These are phyloP conservation scores for Tulasnella sp. DNA, from an alignment of 768 basidiomycete species.

Conservation along the genomic window DNA sequence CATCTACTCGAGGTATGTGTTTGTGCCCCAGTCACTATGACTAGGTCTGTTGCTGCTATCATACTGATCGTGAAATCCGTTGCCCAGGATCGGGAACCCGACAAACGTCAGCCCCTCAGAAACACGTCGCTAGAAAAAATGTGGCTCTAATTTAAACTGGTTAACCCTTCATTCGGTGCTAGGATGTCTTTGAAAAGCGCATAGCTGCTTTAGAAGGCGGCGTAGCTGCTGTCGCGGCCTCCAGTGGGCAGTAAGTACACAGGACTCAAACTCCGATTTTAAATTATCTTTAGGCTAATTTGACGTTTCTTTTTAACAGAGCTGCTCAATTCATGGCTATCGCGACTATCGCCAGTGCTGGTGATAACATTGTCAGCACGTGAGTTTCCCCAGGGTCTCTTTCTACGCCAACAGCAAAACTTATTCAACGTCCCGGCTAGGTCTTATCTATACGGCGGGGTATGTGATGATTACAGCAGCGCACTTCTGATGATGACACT, in stretches of 20 bases:
- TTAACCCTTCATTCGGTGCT: too few species aligned
- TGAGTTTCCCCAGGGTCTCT: conserved; percentile 28
- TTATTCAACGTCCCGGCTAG: conserved; percentile 25
- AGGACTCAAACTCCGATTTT: not conserved
- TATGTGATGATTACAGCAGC: conserved; percentile 26
- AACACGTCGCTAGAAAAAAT: too few species aligned
- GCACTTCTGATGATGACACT: not conserved
- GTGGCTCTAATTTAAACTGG: too few species aligned
- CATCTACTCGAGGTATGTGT: conserved; percentile 40
- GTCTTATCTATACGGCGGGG: conserved; percentile 57
- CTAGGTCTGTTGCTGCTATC: not conserved
- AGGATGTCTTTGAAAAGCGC: conserved; percentile 72
- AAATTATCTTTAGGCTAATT: not conserved
- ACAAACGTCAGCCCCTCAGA: conserved; percentile 39
- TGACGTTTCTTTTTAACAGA: not conserved
- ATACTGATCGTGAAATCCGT: not conserved
- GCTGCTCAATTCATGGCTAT: conserved; percentile 68
- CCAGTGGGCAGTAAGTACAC: conserved; percentile 45
- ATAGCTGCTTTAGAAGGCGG: conserved; percentile 76
- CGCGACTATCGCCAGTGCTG: conserved; percentile 43
- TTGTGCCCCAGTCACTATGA: not conserved
- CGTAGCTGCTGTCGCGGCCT: conserved; percentile 55
- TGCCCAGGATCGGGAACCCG: conserved; percentile 47
- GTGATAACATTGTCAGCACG: conserved; percentile 73
- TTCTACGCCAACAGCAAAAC: not conserved